Base-by-base conservation (phyloP, 2,329 filamentous ascomycete genomes). In the Verticillium zaregamsianum region DNA sequence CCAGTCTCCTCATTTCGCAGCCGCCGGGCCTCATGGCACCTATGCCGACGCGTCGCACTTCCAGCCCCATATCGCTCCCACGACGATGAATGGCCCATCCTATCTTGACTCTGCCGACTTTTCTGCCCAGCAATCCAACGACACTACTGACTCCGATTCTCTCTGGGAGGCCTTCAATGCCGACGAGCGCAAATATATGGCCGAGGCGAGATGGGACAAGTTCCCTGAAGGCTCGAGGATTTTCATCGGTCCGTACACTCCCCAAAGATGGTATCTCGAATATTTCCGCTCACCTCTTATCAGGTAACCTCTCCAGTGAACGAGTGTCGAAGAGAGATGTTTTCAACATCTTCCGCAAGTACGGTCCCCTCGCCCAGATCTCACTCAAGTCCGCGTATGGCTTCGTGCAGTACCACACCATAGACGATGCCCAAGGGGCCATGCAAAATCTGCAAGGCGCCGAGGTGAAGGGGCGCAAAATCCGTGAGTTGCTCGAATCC, bases 311-410 rank as follows among this genome's bases (percentile, higher is more conserved):
- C 12, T 93, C 93, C 2, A 94, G 91, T 59, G 94, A 98, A 73
- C 89, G 93, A 71, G 93, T 97, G 15, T 95, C 92, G 7, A 98
- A 98, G 76, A 87, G 90, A 66, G 93, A 98, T 75, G 87, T 98
- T 9, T 98, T 97, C 76, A 90, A 96, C 71, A 83, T 94, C 20
- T 98, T 99, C 72, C 88, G 93, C 71, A 85, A 83, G 62, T 93
- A 92, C 72, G 95, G 95, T 60, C 89, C 89, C 64, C 81, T 99
- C 56, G 94, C 93, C 2, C 95, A 99, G 73, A 95, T 98, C 63
- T 96, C 93, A 1, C 92, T 98, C 68, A 98, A 98, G 75, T 93
- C 95, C 67, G 93, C 93, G 1, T 98, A 97, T 75, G 95, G 95
- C 1, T 99, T 98, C 72, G 93, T 98, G 39, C 95, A 98, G 73